phyloP scores from a whole-genome alignment of 768 basidiomycete species.

The Suillus sp. region DNA sequence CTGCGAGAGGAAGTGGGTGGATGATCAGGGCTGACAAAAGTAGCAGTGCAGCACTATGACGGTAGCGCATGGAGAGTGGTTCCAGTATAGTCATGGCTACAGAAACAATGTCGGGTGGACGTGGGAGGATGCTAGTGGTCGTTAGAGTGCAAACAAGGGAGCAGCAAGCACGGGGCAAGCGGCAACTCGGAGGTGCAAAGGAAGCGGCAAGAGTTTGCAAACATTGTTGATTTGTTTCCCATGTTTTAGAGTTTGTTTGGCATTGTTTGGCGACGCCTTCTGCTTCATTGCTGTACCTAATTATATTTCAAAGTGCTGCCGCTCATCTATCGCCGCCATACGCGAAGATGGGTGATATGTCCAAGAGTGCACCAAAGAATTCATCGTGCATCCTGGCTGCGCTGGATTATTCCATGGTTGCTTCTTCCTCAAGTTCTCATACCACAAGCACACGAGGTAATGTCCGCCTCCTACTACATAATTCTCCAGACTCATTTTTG shows the following conservation, averaged over 20 bases:
- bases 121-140: too few species aligned
- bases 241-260: slow-evolving; percentile 10
- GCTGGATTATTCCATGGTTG: slow-evolving; percentile 12
- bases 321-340: slow-evolving; percentile 4
- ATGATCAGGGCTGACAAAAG: too few species aligned
- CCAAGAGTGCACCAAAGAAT: slow-evolving; percentile 6
- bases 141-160: too few species aligned
- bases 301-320: neutral
- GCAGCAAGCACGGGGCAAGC: too few species aligned
- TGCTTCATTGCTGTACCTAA: slow-evolving; percentile 5
- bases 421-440: neutral
- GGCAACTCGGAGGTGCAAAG: too few species aligned
- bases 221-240: too few species aligned
- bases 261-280: slow-evolving; percentile 5
- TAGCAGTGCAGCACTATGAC: too few species aligned
- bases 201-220: too few species aligned
- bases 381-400: slow-evolving; percentile 19
- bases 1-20: too few species aligned
- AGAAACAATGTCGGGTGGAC: too few species aligned
- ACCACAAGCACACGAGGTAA: slow-evolving; percentile 42
- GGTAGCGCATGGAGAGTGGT: too few species aligned
- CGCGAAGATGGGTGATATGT: slow-evolving; percentile 9
- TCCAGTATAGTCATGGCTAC: too few species aligned
- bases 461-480: neutral
- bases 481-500: neutral